A percentile compares a stretch with the other conserved stretches of the same genome.
Conservation (phyloP, 345 rosid genomes). For the Physaria fendleri region DNA sequence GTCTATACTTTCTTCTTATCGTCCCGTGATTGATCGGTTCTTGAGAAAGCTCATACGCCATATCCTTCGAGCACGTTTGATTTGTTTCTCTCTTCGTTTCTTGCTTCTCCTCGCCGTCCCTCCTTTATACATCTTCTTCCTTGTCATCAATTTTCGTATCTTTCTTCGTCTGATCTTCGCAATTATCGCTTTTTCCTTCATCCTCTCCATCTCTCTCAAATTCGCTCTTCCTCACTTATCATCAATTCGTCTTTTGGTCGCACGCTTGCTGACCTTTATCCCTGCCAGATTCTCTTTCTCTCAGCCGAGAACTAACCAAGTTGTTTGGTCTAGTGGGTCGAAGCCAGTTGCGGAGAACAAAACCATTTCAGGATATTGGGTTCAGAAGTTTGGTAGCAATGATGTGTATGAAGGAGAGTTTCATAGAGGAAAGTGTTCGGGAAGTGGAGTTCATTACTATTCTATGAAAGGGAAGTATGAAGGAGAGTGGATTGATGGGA, state of each 20-base stretch:
- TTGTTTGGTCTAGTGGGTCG: slow-evolving; percentile 68
- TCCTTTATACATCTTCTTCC: slow-evolving; percentile 19
- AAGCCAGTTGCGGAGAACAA: slow-evolving; percentile 39
- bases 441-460: slow-evolving; percentile 66
- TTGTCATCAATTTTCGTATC: slow-evolving; percentile 3
- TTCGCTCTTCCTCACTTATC: slow-evolving; percentile 51
- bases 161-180: not conserved
- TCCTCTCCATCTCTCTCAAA: slow-evolving; percentile 23
- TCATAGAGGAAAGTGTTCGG: slow-evolving; percentile 58
- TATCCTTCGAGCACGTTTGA: slow-evolving; percentile 40
- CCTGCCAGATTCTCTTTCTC: slow-evolving; percentile 22
- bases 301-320: slow-evolving; percentile 31
- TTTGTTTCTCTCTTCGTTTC: slow-evolving; percentile 41
- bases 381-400: slow-evolving; percentile 46
- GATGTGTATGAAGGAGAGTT: slow-evolving; percentile 78
- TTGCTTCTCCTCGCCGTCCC: slow-evolving; percentile 37
- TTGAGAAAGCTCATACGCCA: slow-evolving; percentile 30
- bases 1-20: slow-evolving; percentile 15
- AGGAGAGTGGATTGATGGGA: slow-evolving; percentile 74
- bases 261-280: slow-evolving; percentile 42
- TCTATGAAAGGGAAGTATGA: slow-evolving; percentile 56
- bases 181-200: slow-evolving; percentile 5
- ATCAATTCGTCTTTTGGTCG: slow-evolving; percentile 38
- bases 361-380: slow-evolving; percentile 47
- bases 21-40: slow-evolving; percentile 16